A percentile compares a stretch with the other conserved stretches of the same genome.
phyloP scores from a whole-genome alignment of 495 filamentous ascomycete species.

The Penicillium arizonense region DNA sequence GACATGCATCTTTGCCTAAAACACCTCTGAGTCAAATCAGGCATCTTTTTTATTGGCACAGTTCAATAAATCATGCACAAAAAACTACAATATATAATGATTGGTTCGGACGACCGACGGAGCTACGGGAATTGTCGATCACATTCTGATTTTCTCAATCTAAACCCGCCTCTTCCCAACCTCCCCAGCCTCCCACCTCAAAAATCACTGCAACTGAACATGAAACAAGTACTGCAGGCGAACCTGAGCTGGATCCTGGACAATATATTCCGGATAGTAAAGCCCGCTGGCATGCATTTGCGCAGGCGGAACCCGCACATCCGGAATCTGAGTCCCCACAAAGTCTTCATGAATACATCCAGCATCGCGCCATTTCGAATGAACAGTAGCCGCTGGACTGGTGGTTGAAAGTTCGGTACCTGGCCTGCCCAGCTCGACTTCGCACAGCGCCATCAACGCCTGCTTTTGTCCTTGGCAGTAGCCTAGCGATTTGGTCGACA shows the following conservation, averaged over 20 bases:
- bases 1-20: too few species aligned
- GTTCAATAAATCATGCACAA: too few species aligned
- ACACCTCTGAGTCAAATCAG: too few species aligned
- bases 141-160: not conserved
- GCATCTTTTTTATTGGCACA: too few species aligned
- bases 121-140: too few species aligned
- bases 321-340: slow-evolving; percentile 7
- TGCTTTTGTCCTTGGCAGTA: not conserved
- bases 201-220: slow-evolving; percentile 25
- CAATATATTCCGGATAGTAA: slow-evolving; percentile 54
- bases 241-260: slow-evolving; percentile 68
- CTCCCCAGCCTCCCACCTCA: not conserved
- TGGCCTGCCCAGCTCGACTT: slow-evolving; percentile 9
- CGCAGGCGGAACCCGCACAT: not conserved
- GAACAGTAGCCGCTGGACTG: not conserved
- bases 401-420: not conserved
- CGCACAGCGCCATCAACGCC: slow-evolving; percentile 14
- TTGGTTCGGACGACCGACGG: too few species aligned
- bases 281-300: fast-evolving
- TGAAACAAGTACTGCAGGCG: slow-evolving; percentile 71
- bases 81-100: too few species aligned
- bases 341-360: slow-evolving; percentile 9
- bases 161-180: not conserved
- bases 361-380: slow-evolving; percentile 9
- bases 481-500: slow-evolving; percentile 10